Conservation (phyloP, 176 grass and related monocot genomes). For the Ensete ventricosum region DNA sequence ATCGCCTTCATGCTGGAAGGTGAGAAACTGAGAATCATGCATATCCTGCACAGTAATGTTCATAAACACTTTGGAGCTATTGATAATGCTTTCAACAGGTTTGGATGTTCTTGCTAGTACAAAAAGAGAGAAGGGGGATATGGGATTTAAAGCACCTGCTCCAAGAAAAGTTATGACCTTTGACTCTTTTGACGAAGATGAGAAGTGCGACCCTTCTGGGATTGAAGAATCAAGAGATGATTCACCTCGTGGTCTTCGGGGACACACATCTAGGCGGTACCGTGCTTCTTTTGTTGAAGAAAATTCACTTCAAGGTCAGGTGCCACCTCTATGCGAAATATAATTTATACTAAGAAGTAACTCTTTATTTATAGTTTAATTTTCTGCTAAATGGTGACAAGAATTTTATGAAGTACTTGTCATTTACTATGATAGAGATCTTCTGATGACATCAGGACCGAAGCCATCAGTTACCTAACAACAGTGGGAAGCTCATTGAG, state of each 20-base stretch:
- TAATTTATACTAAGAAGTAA: background rate
- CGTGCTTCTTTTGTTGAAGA: slow-evolving; percentile 45
- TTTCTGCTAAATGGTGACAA: too few relatives aligned
- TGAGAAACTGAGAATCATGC: background rate
- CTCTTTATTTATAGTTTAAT: background rate
- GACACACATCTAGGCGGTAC: slow-evolving; percentile 39
- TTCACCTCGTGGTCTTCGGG: slow-evolving; percentile 9
- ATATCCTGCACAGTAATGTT: background rate
- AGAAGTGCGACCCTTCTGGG: slow-evolving; percentile 29
- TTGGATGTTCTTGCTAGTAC: slow-evolving; percentile 60
- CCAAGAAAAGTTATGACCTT: slow-evolving; percentile 30
- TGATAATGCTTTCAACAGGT: slow-evolving; percentile 35
- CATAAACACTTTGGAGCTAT: background rate
- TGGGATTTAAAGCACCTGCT: slow-evolving; percentile 46
- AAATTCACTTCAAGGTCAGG: slow-evolving; percentile 30
- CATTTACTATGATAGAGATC: too few relatives aligned
- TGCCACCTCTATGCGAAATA: background rate
- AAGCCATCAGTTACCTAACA: too few relatives aligned
- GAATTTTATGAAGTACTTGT: too few relatives aligned
- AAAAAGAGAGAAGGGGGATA: slow-evolving; percentile 37
- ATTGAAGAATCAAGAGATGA: slow-evolving; percentile 21
- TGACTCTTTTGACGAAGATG: slow-evolving; percentile 68
- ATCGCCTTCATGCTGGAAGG: background rate
- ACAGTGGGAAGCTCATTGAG: too few relatives aligned
- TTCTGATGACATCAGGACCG: too few relatives aligned